Evolutionary conservation across 495 filamentous ascomycete genomes (phyloP), one percentile per base, ranked within the genome.

Genomic region (Talaromyces ruber): DNA sequence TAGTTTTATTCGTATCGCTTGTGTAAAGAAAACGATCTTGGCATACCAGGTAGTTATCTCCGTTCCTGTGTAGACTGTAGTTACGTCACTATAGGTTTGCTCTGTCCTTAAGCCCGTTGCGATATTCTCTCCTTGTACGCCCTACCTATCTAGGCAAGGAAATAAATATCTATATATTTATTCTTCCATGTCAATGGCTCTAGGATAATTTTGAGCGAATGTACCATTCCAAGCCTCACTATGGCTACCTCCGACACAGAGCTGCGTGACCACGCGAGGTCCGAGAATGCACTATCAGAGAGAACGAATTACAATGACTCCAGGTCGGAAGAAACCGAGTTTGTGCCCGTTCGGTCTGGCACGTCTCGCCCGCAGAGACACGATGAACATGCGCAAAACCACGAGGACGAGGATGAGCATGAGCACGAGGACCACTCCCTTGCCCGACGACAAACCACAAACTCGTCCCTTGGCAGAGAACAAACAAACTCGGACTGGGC

Each of bases 401-500:
- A 14, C 21, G 50, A 25, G 12, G 25, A 11, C 2, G 45, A 51
- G 6, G 26, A 30, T 25, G 26, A 50, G 24, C 59, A 59, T 52
- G 63, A 26, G 25, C n/a, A 45, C 26, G 4, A 43, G 6, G 45
- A 47, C 5, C 69, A 65, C 37, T 32, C 24, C 63, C 52, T 59
- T 45, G 53, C 59, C 64, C 58, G 64, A 21, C 61, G 65, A 29
- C 58, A 67, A 60, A 30, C 64, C 54, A 53, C 61, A 30, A 52
- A 34, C 26, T 50, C 59, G 43, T 65, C 65, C 60, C 47, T 67
- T 71, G 78, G 71, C 6, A 30, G 72, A 12, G 64, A 68, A 6
- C 61, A 70, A 26, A 76, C 80, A 21, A 67, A 73, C 14, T 82
- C 84, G 51, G 82, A 85, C 57, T 78, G 77, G 66, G 79, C 74